phyloP scores from a whole-genome alignment of 2,329 filamentous ascomycete species.

The Pezizomycotina sp. region DNA sequence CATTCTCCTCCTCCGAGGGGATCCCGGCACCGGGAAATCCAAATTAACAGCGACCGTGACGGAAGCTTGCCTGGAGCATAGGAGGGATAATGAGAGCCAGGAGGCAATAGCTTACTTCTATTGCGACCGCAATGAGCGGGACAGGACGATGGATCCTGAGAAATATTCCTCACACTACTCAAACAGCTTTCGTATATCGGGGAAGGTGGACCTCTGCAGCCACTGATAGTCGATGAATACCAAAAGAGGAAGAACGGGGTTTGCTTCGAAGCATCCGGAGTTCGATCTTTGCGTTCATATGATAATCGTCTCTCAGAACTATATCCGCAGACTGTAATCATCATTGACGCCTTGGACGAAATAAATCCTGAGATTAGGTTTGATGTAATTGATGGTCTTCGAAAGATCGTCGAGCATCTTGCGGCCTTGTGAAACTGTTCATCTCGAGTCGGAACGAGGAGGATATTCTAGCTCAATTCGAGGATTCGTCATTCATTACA shows the following conservation, averaged over 20 bases:
- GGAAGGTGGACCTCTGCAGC: constrained; percentile 2
- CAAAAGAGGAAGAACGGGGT: constrained; percentile 2
- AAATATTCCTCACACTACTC: constrained; percentile 26
- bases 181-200: constrained; percentile 19
- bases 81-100: constrained; percentile 11
- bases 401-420: constrained; percentile 22
- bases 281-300: constrained; percentile 20
- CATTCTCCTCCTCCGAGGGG: constrained; percentile 23
- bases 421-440: constrained; percentile 27
- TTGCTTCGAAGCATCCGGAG: constrained; percentile 6
- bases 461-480: constrained; percentile 23
- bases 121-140: constrained; percentile 26
- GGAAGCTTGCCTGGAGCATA: constrained; percentile 2
- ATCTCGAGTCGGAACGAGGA: constrained; percentile 23
- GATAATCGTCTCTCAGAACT: constrained; percentile 25
- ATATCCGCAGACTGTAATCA: constrained; percentile 27
- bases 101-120: constrained; percentile 29
- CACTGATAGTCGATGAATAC: constrained; percentile 1
- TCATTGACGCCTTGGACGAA: constrained; percentile 30
- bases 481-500: constrained; percentile 19
- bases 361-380: constrained; percentile 24
- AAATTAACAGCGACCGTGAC: constrained; percentile 25
- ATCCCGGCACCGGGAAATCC: constrained; percentile 25
- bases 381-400: constrained; percentile 25
- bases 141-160: constrained; percentile 23